Percentiles rank a stretch among this genome's conserved stretches.
Evolutionary conservation across 139 green algal genomes (phyloP).

Genomic region (Marvania coccoides): DNA sequence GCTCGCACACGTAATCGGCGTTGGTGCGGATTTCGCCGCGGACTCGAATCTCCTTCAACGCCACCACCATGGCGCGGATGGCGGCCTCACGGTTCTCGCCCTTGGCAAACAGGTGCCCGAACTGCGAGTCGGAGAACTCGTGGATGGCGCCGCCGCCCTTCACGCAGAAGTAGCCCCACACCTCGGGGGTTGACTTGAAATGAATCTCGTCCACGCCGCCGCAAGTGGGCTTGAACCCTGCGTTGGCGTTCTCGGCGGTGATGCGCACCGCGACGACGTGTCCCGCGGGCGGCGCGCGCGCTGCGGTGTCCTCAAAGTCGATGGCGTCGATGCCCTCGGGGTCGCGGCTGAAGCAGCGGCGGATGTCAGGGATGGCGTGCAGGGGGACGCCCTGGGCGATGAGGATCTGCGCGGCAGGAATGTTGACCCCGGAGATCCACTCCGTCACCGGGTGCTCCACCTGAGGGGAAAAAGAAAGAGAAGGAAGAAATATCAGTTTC

Average conservation of each 20-base stretch:
- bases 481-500: no score
- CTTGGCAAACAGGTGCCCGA: slow-evolving; percentile 96
- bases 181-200: slow-evolving; percentile 67
- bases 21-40: slow-evolving; percentile 95
- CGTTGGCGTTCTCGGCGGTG: slow-evolving; percentile 89
- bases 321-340: slow-evolving; percentile 39
- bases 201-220: slow-evolving; percentile 87
- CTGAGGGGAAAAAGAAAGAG: slow-evolving; percentile 18
- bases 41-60: slow-evolving; percentile 78
- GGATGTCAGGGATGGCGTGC: slow-evolving; percentile 77
- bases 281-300: slow-evolving; percentile 37
- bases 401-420: slow-evolving; percentile 87
- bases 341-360: slow-evolving; percentile 60
- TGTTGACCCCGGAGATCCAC: slow-evolving; percentile 89
- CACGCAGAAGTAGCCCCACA: slow-evolving; percentile 98
- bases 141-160: slow-evolving; percentile 90
- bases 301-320: slow-evolving; percentile 63
- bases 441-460: slow-evolving; percentile 99
- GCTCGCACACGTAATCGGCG: slow-evolving; percentile 75
- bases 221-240: slow-evolving; percentile 96
- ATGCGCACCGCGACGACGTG: slow-evolving; percentile 87
- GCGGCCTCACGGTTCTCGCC: slow-evolving; percentile 71
- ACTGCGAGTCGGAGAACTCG: slow-evolving; percentile 96
- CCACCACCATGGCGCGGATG: slow-evolving; percentile 87
- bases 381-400: slow-evolving; percentile 92